Conservation (phyloP, 2,329 filamentous ascomycete genomes). For the Aspergillus fructus region DNA sequence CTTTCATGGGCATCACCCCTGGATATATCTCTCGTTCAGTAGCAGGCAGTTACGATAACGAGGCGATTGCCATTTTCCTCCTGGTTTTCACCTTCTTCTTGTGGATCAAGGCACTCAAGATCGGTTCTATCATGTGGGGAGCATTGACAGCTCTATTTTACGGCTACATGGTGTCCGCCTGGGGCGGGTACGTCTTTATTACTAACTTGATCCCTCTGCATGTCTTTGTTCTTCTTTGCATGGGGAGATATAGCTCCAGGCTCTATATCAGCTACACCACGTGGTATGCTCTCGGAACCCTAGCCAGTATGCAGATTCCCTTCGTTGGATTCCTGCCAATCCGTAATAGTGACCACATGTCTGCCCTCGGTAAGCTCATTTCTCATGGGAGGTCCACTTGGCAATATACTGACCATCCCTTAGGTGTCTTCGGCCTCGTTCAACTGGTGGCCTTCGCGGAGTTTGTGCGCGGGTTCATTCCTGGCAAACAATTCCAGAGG, state of each 20-base stretch:
- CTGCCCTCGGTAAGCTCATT: constrained; percentile 71
- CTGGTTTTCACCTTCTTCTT: constrained; percentile 98
- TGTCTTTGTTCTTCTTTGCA: constrained; percentile 88
- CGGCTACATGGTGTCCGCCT: constrained; percentile 99
- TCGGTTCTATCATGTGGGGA: constrained; percentile 95
- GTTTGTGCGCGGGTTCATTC: constrained; percentile 82
- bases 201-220: constrained; percentile 95
- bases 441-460: constrained; percentile 92
- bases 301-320: constrained; percentile 98
- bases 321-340: constrained; percentile 98
- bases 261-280: constrained; percentile 97
- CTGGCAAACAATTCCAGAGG: constrained; percentile 90
- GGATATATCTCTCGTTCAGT: constrained; percentile 98
- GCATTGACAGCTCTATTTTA: constrained; percentile 94
- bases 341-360: constrained; percentile 98
- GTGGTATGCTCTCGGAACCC: constrained; percentile 93
- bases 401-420: constrained; percentile 20
- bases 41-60: constrained; percentile 98
- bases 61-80: constrained; percentile 98
- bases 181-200: constrained; percentile 99
- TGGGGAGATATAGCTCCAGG: constrained; percentile 92
- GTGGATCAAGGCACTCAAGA: constrained; percentile 98
- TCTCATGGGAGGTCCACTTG: not conserved
- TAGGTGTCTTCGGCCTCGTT: constrained; percentile 91
- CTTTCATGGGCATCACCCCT: constrained; percentile 96